Evolutionary conservation across 495 filamentous ascomycete genomes (phyloP), one percentile per base, ranked within the genome.

Genomic region (Pseudoneurospora amorphoporcata): DNA sequence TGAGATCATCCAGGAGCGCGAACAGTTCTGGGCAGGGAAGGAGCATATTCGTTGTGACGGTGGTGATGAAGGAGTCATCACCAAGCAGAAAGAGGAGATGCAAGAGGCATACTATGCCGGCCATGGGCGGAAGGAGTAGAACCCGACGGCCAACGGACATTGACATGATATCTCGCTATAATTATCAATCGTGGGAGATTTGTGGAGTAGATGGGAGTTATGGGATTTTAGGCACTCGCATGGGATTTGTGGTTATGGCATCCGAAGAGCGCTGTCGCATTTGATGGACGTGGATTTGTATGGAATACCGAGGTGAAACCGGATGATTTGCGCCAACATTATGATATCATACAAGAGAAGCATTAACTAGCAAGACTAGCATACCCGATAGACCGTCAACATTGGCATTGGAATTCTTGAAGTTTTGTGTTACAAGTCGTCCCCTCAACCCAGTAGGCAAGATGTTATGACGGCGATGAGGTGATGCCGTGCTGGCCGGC

Each of bases 1-100:
- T 35, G 89, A 92, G 73, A 81, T 97, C 7, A 81, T 98, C 73
- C 82, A 84, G 77, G 96, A 99, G 84, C 84, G 95, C 58, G 83
- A 90, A 76, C 86, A 84, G 71, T 90, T 92, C 73, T 97, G 93
- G 94, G 84, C 86, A 65, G 76, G 75, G 3, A 76, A 81, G 40
- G 69, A 73, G 42, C 84, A 86, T 69, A 73, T 84, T 35, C 75
- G 82, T 19, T 83, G 84, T 53, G 83, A 84, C 58, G 74, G 76
- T 7, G 82, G 81, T 9, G 77, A 79, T 38, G 77, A 78, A 47
- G 83, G 83, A 19, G 83, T 82, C 45, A 79, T 85, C 40, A 43
- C 77, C 12, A 72, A 75, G 43, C 76, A 77, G 39, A 82, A 80
- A 68, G 73, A 72, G 40, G 43, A 77, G 73, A 81, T 78, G 76